These are phyloP conservation scores for Citrullus amarus DNA, from an alignment of 306 rosid genomes.

Conservation along the genomic window DNA sequence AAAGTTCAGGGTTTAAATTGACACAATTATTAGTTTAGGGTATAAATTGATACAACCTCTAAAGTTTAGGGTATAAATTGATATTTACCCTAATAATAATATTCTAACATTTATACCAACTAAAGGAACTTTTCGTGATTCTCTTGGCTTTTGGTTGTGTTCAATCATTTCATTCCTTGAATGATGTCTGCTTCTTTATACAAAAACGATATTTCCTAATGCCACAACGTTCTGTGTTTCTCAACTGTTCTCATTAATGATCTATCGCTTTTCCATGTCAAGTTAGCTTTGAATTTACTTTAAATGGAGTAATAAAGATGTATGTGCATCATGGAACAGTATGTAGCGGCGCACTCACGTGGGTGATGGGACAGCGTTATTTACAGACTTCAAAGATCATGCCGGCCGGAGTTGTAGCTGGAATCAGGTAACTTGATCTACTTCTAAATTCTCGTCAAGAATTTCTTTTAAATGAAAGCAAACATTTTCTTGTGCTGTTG, in stretches of 20 bases:
- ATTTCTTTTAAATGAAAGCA: background rate
- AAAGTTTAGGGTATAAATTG: no score
- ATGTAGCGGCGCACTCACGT: conserved; percentile 45
- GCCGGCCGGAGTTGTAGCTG: conserved; percentile 88
- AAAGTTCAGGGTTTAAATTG: no score
- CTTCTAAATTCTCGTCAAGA: background rate
- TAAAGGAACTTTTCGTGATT: background rate
- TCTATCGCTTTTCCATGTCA: background rate
- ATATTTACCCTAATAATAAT: no score
- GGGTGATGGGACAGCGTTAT: conserved; percentile 76
- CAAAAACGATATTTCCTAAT: background rate
- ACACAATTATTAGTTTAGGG: no score
- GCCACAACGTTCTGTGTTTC: background rate
- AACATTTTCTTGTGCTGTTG: background rate
- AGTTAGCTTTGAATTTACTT: background rate
- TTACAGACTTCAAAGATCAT: conserved; percentile 63
- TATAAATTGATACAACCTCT: no score
- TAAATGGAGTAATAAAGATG: no score
- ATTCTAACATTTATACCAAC: background rate
- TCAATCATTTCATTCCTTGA: background rate
- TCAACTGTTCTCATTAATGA: background rate
- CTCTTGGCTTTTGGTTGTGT: background rate
- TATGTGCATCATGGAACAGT: conserved; percentile 25
- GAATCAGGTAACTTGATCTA: conserved; percentile 42
- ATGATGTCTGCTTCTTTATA: background rate